Evolutionary conservation across 2,329 filamentous ascomycete genomes (phyloP).

Genomic region (Cadophora luteo-olivacea): DNA sequence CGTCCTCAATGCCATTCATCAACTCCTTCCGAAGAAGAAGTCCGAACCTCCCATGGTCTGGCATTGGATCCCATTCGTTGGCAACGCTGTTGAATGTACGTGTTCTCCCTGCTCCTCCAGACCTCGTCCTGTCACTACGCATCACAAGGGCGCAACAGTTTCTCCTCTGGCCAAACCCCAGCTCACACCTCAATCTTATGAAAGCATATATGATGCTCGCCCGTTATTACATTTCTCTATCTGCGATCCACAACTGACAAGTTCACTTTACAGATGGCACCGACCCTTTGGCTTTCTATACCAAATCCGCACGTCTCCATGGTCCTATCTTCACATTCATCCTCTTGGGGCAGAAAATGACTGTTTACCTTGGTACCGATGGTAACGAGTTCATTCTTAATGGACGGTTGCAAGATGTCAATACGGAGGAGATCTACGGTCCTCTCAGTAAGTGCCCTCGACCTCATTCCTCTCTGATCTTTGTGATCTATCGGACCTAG

Average conservation of each 20-base stretch:
- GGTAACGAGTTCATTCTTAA: slow-evolving; percentile 92
- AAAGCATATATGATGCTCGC: neutral
- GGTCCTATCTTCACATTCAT: neutral
- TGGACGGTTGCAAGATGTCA: slow-evolving; percentile 84
- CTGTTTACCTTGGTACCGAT: slow-evolving; percentile 78
- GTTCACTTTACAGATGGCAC: neutral
- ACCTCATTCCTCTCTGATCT: neutral
- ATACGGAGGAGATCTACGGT: slow-evolving; percentile 83
- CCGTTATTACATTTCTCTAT: neutral
- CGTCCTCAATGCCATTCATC: neutral
- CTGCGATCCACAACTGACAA: neutral
- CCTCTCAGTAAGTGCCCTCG: neutral
- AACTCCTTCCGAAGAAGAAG: neutral
- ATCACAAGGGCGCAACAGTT: neutral
- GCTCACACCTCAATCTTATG: neutral
- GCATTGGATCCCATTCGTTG: slow-evolving; percentile 14
- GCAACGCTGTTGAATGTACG: slow-evolving; percentile 9
- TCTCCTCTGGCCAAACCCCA: neutral
- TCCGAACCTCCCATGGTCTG: neutral
- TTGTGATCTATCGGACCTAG: no score
- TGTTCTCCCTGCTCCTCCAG: neutral
- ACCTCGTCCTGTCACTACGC: neutral
- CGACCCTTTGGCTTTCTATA: slow-evolving; percentile 4
- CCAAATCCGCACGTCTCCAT: neutral
- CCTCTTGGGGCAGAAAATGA: slow-evolving; percentile 84